Base-by-base conservation (phyloP, 1,284 basidiomycete species). In the Ustilago cynodontis region DNA sequence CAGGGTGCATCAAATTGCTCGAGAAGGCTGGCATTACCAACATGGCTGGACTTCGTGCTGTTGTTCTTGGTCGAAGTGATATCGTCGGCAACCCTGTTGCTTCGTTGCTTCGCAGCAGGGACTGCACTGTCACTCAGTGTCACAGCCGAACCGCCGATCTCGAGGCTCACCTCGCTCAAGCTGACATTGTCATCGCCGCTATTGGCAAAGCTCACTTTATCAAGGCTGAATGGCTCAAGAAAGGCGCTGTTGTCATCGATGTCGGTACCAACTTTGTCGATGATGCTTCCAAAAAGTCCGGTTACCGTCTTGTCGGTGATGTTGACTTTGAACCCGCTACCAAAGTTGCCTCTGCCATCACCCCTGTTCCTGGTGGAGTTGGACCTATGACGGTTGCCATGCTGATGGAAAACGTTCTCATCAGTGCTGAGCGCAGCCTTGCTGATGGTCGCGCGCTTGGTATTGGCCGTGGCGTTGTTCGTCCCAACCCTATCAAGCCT, bases 301-400 rank as follows among this genome's bases (percentile, higher is more conserved):
- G 97, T 51, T 93, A 96, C 85, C 92, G 97, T 71, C 90, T 99
- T 20, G 95, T 99, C 68, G 97, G 97, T 55, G 97, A 99, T 87
- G 94, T 99, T 66, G 92, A 98, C 82, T 98, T 91, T 85, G 89
- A 89, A 5, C 90, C 92, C 14, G 96, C 94, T 35, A 88, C 90
- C 55, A 86, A 89, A 63, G 91, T 93, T 71, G 96, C 95, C 8
- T 92, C 92, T 4, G 88, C 92, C 86, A 98, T 99, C 85, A 99
- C 97, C 0, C 97, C 97, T 49, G 97, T 99, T 18, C 97, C 97
- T 0, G 84, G 84, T 33, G 97, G 97, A 76, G 97, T 99, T 61
- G 97, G 97, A 24, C 97, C 97, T 31, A 98, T 98, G 96, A 99
- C 97, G 10, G 97, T 99, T 70, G 97, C 97, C 47, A 91, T 98